These are phyloP conservation scores for Dioscorea cayenensis DNA, from an alignment of 116 monocot genomes.

Conservation along the genomic window DNA sequence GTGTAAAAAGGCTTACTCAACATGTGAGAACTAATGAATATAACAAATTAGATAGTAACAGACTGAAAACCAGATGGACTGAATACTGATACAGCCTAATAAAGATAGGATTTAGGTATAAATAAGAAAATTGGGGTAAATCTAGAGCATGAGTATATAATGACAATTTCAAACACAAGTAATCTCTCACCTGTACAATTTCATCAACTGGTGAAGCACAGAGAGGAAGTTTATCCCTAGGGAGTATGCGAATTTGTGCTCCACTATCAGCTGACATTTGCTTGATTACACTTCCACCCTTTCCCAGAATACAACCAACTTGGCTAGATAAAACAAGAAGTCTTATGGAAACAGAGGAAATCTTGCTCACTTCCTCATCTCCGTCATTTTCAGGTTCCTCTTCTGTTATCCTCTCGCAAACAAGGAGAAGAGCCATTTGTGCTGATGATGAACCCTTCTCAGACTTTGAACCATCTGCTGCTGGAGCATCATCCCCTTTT, in stretches of 20 bases:
- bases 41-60: too few relatives aligned
- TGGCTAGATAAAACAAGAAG: conserved; percentile 68
- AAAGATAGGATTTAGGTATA: too few relatives aligned
- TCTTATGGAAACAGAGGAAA: conserved; percentile 32
- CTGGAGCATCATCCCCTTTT: conserved; percentile 26
- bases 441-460: conserved; percentile 37
- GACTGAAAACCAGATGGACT: too few relatives aligned
- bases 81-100: too few relatives aligned
- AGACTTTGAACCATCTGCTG: conserved; percentile 22
- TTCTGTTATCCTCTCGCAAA: conserved; percentile 69
- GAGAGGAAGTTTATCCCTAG: conserved; percentile 73
- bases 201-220: conserved; percentile 74
- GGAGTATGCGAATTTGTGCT: conserved; percentile 65
- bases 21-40: too few relatives aligned
- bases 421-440: conserved; percentile 64
- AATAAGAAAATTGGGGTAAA: background rate
- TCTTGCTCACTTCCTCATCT: conserved; percentile 28
- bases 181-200: conserved; percentile 60
- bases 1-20: too few relatives aligned
- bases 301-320: conserved; percentile 82
- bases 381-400: conserved; percentile 32
- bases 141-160: background rate
- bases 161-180: background rate
- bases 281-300: conserved; percentile 84
- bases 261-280: conserved; percentile 86